Conservation (phyloP, 2,329 filamentous ascomycete genomes). For the Paraphaeosphaeria sporulosa region DNA sequence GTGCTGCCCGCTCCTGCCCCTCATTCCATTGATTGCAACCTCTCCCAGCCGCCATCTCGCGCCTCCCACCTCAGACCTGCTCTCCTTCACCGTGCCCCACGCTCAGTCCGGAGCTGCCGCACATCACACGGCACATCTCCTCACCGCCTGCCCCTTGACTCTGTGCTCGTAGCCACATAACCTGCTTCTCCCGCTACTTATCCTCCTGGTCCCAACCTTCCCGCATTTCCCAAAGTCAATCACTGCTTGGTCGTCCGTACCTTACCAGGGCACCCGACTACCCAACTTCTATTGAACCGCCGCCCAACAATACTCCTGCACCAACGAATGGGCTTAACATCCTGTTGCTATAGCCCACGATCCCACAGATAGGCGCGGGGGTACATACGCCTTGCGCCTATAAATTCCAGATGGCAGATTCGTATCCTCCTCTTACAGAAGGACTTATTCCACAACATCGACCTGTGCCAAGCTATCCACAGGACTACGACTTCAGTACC, state of each 20-base stretch:
- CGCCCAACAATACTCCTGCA: not conserved
- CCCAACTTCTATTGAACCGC: not conserved
- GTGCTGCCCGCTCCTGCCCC: constrained; percentile 11
- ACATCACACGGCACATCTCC: constrained; percentile 23
- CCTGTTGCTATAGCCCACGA: not conserved
- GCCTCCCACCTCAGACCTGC: constrained; percentile 7
- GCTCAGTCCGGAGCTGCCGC: constrained; percentile 19
- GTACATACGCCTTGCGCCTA: not conserved
- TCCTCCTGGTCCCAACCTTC: not conserved
- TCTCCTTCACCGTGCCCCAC: constrained; percentile 13
- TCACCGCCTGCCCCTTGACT: constrained; percentile 21
- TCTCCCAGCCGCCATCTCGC: not conserved
- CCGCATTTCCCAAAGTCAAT: not conserved
- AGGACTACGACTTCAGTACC: constrained; percentile 12
- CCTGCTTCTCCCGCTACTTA: not conserved
- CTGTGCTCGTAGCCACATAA: constrained; percentile 5
- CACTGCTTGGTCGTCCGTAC: not conserved
- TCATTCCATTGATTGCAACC: constrained; percentile 14
- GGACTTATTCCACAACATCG: constrained; percentile 28
- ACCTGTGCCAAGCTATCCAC: constrained; percentile 27
- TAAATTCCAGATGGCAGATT: constrained; percentile 36
- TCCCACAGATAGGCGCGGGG: not conserved
- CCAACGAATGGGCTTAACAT: not conserved
- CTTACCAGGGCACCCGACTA: too few species aligned
- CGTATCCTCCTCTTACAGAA: constrained; percentile 26